phyloP scores from a whole-genome alignment of 495 filamentous ascomycete genomes.

The Tuber melanosporum region DNA sequence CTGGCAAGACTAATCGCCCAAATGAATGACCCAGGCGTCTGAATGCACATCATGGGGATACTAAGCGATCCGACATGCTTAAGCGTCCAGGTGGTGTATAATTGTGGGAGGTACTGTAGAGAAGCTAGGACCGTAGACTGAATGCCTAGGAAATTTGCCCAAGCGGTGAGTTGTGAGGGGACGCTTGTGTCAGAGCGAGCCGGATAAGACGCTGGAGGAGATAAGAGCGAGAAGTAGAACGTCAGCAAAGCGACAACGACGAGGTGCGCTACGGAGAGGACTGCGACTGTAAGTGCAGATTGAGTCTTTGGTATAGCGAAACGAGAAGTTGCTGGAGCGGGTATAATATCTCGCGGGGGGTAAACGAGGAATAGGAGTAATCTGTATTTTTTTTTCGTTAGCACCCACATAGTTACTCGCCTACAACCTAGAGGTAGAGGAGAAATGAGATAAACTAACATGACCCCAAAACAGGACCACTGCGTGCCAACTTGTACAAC shows the following conservation, averaged over 20 bases:
- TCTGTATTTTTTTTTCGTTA: conserved; percentile 44
- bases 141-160: conserved; percentile 79
- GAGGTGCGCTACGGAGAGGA: conserved; percentile 63
- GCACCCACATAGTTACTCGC: background rate
- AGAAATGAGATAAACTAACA: conserved; percentile 53
- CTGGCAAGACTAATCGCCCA: conserved; percentile 80
- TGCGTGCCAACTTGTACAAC: conserved; percentile 85
- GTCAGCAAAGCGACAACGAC: conserved; percentile 55
- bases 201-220: conserved; percentile 1
- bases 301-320: conserved; percentile 51
- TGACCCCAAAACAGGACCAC: conserved; percentile 83
- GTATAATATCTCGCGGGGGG: conserved; percentile 60
- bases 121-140: conserved; percentile 69
- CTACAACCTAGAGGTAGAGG: too few relatives aligned
- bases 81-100: conserved; percentile 78
- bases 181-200: background rate
- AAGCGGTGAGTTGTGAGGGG: conserved; percentile 59
- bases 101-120: conserved; percentile 91
- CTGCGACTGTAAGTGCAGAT: conserved; percentile 66
- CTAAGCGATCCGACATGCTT: conserved; percentile 81
- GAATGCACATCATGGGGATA: conserved; percentile 97
- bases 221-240: conserved; percentile 42
- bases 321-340: conserved; percentile 44
- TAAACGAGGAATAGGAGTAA: conserved; percentile 81
- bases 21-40: conserved; percentile 83